Base-by-base conservation (phyloP, 2,329 filamentous ascomycete species). In the Nothopassalora personata region DNA sequence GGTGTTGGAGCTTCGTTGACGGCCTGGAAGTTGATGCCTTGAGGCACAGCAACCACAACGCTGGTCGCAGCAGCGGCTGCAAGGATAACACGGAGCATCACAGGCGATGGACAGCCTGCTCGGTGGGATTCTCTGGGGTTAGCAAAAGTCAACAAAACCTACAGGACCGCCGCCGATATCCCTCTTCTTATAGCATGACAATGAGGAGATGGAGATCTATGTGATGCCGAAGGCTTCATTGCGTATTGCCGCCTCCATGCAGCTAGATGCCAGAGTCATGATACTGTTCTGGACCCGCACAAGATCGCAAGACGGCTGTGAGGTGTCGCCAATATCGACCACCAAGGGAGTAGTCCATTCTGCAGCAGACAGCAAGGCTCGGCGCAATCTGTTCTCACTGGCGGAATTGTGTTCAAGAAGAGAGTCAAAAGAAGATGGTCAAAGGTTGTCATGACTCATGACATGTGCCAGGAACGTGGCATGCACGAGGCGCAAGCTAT, bases 11-110 rank as follows among this genome's bases (percentile, higher is more conserved):
- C 46, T 27, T 58, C 55, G 31, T 64, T 56, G 15, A 68, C 57
- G 33, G 53, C 58, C 31, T 58, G 62, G 31, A 69, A 60, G 48
- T 69, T 64, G 36, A 68, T 68, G 19, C 59, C 56, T 43, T 67
- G 63, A 6, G 63, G 61, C 45, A 58, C 57, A 47, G 66, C 65
- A 54, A 61, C 56, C 36, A 63, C 61, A 3, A 67, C 58, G 46
- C 43, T 46, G 39, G 50, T 53, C 10, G 56, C 50, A 23, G 53
- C 47, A 19, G 60, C 48, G 51, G 62, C 56, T 46, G 50, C 54
- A 52, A 64, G 45, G 28, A 57, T 18, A 36, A 46, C 39, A 19
- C 54, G 58, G 49, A 57, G 56, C 56, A 59, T 57, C 33, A n/a
- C 36, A 31, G 46, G 36, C 31, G 51, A 28, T n/a, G 36, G 11